A percentile compares a stretch with the other conserved stretches of the same genome.
These are phyloP conservation scores for Fraxinus ornus DNA, from an alignment of 305 asterid species.

Conservation along the genomic window DNA sequence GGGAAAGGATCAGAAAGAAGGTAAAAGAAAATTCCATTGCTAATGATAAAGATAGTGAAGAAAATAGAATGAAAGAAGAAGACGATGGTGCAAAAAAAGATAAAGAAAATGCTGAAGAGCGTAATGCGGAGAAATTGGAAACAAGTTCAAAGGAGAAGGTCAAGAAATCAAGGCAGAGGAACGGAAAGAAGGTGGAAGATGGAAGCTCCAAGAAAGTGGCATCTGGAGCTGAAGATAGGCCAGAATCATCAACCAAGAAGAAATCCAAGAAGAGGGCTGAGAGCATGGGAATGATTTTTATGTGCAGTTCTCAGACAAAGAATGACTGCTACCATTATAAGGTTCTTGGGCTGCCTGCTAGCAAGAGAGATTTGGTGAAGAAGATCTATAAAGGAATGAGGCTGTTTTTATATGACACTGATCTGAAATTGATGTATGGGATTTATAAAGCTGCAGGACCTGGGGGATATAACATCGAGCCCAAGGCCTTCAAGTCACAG, in stretches of 20 bases:
- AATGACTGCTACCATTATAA: constrained; percentile 68
- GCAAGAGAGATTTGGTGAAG: constrained; percentile 63
- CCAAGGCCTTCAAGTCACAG: constrained; percentile 82
- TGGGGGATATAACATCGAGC: constrained; percentile 84
- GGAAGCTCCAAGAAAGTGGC: constrained; percentile 33
- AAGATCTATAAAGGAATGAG: constrained; percentile 87
- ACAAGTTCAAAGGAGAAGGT: constrained; percentile 29
- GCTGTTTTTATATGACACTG: constrained; percentile 72
- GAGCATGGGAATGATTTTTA: constrained; percentile 91
- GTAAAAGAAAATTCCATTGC: neutral
- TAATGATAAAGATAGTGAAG: constrained; percentile 6
- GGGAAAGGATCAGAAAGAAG: constrained; percentile 13
- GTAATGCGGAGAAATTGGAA: constrained; percentile 28
- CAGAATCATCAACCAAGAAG: constrained; percentile 47
- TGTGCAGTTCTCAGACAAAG: constrained; percentile 88
- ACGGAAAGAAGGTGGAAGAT: constrained; percentile 20
- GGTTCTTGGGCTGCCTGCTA: constrained; percentile 85
- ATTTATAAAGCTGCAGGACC: constrained; percentile 78
- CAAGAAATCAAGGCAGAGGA: constrained; percentile 36
- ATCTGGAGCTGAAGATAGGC: constrained; percentile 32
- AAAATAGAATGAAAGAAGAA: neutral
- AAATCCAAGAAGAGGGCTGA: constrained; percentile 47
- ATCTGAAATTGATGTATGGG: constrained; percentile 78
- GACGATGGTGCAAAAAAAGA: constrained; percentile 15
- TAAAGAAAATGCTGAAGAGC: constrained; percentile 26